Evolutionary conservation across 2,329 filamentous ascomycete genomes (phyloP).

Genomic region (Penicillium decumbens): DNA sequence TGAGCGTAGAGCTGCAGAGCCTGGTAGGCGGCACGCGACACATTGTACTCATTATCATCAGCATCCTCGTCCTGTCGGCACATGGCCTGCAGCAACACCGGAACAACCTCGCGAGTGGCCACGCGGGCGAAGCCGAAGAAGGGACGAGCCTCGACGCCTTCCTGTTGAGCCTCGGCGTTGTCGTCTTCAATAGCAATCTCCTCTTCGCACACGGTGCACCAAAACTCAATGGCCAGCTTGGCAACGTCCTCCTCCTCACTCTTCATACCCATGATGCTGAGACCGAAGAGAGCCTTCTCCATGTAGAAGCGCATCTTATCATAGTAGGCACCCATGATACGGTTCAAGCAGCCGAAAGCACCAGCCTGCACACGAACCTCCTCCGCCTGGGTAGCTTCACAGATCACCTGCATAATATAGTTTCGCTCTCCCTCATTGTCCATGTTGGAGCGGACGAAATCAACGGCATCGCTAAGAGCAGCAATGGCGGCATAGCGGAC

Average conservation of each 20-base stretch:
- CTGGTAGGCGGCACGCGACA: conserved; percentile 91
- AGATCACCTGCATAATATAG: conserved; percentile 99
- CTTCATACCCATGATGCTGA: conserved; percentile 98
- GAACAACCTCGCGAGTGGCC: conserved; percentile 88
- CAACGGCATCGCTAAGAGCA: conserved; percentile 89
- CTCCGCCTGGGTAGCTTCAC: conserved; percentile 92
- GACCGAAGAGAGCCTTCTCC: conserved; percentile 97
- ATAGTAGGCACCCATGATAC: conserved; percentile 98
- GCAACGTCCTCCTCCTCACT: conserved; percentile 95
- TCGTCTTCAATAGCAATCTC: conserved; percentile 98
- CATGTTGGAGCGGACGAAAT: conserved; percentile 97
- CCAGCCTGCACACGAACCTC: conserved; percentile 91
- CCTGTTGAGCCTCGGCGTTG: conserved; percentile 68
- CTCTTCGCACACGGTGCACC: conserved; percentile 99
- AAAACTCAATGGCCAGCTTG: conserved; percentile 97
- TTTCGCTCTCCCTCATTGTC: conserved; percentile 98
- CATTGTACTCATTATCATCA: conserved; percentile 93
- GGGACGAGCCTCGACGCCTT: conserved; percentile 77
- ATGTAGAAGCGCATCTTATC: conserved; percentile 99
- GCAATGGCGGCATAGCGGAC: conserved; percentile 90
- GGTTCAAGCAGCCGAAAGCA: conserved; percentile 93
- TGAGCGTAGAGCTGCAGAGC: conserved; percentile 93
- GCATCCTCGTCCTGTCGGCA: conserved; percentile 98
- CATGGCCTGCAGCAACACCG: conserved; percentile 79
- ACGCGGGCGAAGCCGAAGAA: conserved; percentile 96